phyloP scores from a whole-genome alignment of 768 basidiomycete species.

The Cystobasidium ongulense region DNA sequence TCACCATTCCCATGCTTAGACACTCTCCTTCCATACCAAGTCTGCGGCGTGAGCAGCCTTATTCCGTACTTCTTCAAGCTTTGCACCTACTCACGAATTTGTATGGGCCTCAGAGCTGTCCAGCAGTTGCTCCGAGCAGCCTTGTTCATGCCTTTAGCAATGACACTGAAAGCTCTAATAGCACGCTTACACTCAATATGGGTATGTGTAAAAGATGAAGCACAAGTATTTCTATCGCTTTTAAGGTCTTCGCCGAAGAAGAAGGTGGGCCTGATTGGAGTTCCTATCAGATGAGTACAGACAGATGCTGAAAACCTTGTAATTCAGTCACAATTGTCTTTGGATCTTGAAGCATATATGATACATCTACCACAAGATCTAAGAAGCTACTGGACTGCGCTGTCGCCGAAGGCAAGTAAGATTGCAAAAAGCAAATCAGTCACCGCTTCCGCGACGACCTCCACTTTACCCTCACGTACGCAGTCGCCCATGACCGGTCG shows the following conservation, averaged over 20 bases:
- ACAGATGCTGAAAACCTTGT: background rate
- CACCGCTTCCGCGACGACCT: background rate
- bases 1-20: background rate
- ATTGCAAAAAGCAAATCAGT: background rate
- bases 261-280: background rate
- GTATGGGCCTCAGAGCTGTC: background rate
- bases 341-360: background rate
- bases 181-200: slow-evolving; percentile 1
- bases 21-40: background rate
- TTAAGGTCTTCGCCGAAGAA: background rate
- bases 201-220: slow-evolving; percentile 3
- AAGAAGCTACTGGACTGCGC: background rate
- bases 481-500: background rate
- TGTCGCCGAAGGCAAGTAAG: background rate
- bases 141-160: slow-evolving; percentile 24
- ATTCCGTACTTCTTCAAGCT: background rate
- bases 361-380: background rate
- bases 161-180: slow-evolving; percentile 12
- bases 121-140: slow-evolving; percentile 23
- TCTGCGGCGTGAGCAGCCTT: slow-evolving; percentile 8
- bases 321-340: background rate
- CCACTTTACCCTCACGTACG: background rate
- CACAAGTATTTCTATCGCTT: background rate
- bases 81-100: background rate
- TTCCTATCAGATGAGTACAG: background rate